phyloP scores from a whole-genome alignment of 176 grass and related monocot genomes.

The Neostapfia colusana region DNA sequence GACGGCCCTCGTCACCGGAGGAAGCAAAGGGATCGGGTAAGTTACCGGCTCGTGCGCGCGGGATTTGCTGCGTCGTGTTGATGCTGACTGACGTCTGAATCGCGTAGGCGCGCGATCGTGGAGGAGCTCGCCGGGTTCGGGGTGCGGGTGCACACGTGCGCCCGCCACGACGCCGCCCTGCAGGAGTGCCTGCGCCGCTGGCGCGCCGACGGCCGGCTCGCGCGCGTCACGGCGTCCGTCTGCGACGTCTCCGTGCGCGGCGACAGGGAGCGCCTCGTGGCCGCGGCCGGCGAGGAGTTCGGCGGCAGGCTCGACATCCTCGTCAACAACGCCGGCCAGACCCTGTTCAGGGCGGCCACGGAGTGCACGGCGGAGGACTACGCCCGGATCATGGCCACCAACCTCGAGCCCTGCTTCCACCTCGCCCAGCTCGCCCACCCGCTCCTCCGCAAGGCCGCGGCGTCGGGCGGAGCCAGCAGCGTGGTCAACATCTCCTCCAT shows the following conservation, averaged over 20 bases:
- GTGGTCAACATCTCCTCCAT: conserved; percentile 52
- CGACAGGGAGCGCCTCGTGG: conserved; percentile 48
- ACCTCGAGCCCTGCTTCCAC: conserved; percentile 57
- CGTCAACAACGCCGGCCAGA: conserved; percentile 55
- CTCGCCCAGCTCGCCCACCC: conserved; percentile 54
- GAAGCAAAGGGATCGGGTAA: conserved; percentile 46
- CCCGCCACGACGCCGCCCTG: conserved; percentile 37
- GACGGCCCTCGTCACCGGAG: conserved; percentile 48
- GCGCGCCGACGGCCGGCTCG: conserved; percentile 10
- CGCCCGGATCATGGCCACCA: conserved; percentile 43
- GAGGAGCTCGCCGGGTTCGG: conserved; percentile 57
- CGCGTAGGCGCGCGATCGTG: conserved; percentile 37
- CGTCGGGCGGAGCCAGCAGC: background rate
- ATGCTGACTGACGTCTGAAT: background rate
- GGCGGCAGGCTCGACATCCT: conserved; percentile 51
- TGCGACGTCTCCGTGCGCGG: conserved; percentile 51
- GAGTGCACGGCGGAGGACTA: conserved; percentile 34
- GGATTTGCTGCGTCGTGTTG: background rate
- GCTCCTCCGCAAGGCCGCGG: background rate
- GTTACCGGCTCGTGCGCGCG: background rate
- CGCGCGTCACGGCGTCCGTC: conserved; percentile 31
- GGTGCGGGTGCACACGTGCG: conserved; percentile 49
- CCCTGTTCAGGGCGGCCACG: background rate
- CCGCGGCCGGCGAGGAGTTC: conserved; percentile 26
- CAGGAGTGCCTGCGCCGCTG: conserved; percentile 38